A percentile compares a stretch with the other conserved stretches of the same genome.
phyloP scores from a whole-genome alignment of 2,329 filamentous ascomycete species.

The Neodidymelliopsis sp. region DNA sequence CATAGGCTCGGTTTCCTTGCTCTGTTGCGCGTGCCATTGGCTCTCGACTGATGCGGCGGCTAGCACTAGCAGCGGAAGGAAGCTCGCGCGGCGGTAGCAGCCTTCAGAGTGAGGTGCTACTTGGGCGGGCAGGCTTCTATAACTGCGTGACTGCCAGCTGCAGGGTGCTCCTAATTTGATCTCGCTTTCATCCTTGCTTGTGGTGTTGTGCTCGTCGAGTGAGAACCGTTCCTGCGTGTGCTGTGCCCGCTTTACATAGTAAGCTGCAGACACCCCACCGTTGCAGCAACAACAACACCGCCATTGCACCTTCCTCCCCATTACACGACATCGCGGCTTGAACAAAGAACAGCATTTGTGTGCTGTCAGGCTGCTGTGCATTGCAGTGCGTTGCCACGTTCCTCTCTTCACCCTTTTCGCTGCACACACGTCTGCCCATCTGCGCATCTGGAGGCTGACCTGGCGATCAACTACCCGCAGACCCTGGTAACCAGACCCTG shows the following conservation, averaged over 20 bases:
- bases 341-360: slow-evolving; percentile 10
- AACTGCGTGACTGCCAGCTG: slow-evolving; percentile 16
- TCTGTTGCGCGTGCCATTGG: slow-evolving; percentile 8
- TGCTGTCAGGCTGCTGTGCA: slow-evolving; percentile 9
- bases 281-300: slow-evolving; percentile 15
- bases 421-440: slow-evolving; percentile 3
- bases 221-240: slow-evolving; percentile 19
- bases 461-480: slow-evolving; percentile 22
- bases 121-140: slow-evolving; percentile 10
- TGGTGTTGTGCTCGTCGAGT: slow-evolving; percentile 18
- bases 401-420: slow-evolving; percentile 2
- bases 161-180: slow-evolving; percentile 8
- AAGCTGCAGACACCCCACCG: slow-evolving; percentile 26
- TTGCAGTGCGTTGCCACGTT: slow-evolving; percentile 20
- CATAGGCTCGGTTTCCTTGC: slow-evolving; percentile 13
- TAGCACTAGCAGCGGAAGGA: slow-evolving; percentile 21
- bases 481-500: slow-evolving; percentile 24
- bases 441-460: slow-evolving; percentile 21
- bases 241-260: slow-evolving; percentile 10
- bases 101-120: slow-evolving; percentile 9
- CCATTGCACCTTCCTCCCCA: slow-evolving; percentile 17
- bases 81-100: slow-evolving; percentile 22
- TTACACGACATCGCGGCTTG: slow-evolving; percentile 23
- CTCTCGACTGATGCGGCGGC: slow-evolving; percentile 19
- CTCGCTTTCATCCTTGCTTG: slow-evolving; percentile 15